Conservation (phyloP, 2,329 filamentous ascomycete species). For the Colletotrichum viniferum region DNA sequence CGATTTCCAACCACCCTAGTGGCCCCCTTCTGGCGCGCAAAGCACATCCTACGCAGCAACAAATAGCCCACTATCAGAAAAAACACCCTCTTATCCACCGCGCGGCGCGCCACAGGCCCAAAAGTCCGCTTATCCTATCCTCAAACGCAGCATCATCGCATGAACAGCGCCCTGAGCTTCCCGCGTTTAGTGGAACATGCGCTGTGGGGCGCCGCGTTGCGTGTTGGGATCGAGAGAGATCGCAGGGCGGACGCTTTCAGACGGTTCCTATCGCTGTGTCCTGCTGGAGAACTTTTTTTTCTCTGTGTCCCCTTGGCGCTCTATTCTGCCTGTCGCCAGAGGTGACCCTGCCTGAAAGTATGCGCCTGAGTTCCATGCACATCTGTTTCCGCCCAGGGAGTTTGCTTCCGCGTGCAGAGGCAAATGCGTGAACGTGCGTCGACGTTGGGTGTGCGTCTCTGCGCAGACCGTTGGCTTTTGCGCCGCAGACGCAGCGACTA, state of each 20-base stretch:
- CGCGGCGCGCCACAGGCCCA: neutral
- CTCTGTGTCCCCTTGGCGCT: neutral
- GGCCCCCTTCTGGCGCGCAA: neutral
- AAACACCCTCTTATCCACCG: neutral
- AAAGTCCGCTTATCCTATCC: neutral
- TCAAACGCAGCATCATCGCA: conserved; percentile 7
- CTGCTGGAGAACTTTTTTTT: neutral
- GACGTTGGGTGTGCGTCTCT: neutral
- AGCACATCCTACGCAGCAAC: neutral
- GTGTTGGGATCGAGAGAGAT: neutral
- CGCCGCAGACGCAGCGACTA: neutral
- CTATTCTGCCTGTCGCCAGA: neutral
- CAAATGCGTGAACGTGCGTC: neutral
- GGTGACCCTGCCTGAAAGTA: neutral
- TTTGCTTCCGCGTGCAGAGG: neutral
- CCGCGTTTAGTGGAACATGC: conserved; percentile 2
- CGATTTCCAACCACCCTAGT: conserved; percentile 7
- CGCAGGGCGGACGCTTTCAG: conserved; percentile 8
- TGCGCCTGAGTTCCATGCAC: neutral
- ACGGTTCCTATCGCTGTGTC: neutral
- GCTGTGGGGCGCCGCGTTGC: neutral
- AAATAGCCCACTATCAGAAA: neutral
- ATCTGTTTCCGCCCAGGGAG: neutral
- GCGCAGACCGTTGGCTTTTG: conserved; percentile 16
- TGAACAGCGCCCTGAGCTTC: conserved; percentile 11